phyloP scores from a whole-genome alignment of 768 basidiomycete species.

The Mycena polygramma region DNA sequence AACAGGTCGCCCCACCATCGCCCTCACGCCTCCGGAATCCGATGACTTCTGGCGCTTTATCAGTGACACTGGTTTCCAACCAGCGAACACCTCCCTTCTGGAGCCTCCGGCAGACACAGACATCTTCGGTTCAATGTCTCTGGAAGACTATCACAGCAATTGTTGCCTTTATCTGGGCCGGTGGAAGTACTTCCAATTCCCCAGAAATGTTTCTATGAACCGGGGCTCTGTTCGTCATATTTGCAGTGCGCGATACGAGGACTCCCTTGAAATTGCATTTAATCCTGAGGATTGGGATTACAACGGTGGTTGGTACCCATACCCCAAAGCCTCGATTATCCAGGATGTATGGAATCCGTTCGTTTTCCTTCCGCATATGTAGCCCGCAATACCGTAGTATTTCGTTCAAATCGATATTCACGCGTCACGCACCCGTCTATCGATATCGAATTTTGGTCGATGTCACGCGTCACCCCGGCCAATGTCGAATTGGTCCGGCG shows the following conservation, averaged over 20 bases:
- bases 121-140: conserved; percentile 2
- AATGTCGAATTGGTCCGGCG: too few relatives aligned
- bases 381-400: too few relatives aligned
- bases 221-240: background rate
- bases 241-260: background rate
- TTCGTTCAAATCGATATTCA: too few relatives aligned
- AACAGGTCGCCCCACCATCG: background rate
- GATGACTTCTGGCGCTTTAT: background rate
- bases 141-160: background rate
- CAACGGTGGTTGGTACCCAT: background rate
- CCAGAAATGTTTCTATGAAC: background rate
- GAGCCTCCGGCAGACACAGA: background rate
- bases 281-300: background rate
- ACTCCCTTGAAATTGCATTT: conserved; percentile 9
- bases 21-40: background rate
- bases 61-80: background rate
- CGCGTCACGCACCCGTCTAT: too few relatives aligned
- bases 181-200: background rate
- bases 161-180: background rate
- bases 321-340: too few relatives aligned
- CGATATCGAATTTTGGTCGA: too few relatives aligned
- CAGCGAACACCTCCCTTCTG: background rate
- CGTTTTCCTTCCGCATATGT: too few relatives aligned
- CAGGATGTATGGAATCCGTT: too few relatives aligned
- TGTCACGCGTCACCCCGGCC: too few relatives aligned